A percentile compares a stretch with the other conserved stretches of the same genome.
phyloP scores from a whole-genome alignment of 768 basidiomycete species.

The Hysterangium stoloniferum region DNA sequence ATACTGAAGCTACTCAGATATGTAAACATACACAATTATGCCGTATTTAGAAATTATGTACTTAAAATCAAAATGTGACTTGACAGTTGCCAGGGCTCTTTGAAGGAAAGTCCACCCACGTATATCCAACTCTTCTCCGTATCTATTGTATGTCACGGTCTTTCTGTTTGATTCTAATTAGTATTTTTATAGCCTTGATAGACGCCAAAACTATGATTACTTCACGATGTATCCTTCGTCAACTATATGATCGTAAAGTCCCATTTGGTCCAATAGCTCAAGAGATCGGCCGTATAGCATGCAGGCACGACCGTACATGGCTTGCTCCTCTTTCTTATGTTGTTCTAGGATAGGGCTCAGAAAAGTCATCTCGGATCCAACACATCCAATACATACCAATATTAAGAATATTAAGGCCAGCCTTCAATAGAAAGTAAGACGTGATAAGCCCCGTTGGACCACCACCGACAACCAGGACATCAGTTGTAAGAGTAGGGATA shows the following conservation, averaged over 20 bases:
- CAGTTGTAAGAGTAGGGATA: too few relatives aligned
- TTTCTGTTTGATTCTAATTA: neutral
- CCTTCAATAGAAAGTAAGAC: neutral
- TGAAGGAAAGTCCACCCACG: conserved; percentile 9
- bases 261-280: conserved; percentile 11
- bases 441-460: conserved; percentile 8
- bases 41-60: neutral
- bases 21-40: neutral
- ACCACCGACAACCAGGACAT: conserved; percentile 12
- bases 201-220: neutral
- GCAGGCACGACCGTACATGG: conserved; percentile 12
- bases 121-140: neutral
- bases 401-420: conserved; percentile 2
- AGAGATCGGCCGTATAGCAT: conserved; percentile 7
- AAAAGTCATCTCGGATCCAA: too few relatives aligned
- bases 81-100: conserved; percentile 4
- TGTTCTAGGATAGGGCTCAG: too few relatives aligned
- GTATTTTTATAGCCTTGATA: neutral
- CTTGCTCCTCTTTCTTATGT: conserved; percentile 1
- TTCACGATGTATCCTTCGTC: conserved; percentile 6
- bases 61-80: conserved; percentile 9
- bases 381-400: conserved; percentile 1
- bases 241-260: conserved; percentile 1
- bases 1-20: conserved; percentile 5
- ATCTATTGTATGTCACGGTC: conserved; percentile 8